Percentiles rank a stretch among this genome's conserved stretches.
phyloP scores from a whole-genome alignment of 2,329 filamentous ascomycete species.

The Colletotrichum gloeosporioides region DNA sequence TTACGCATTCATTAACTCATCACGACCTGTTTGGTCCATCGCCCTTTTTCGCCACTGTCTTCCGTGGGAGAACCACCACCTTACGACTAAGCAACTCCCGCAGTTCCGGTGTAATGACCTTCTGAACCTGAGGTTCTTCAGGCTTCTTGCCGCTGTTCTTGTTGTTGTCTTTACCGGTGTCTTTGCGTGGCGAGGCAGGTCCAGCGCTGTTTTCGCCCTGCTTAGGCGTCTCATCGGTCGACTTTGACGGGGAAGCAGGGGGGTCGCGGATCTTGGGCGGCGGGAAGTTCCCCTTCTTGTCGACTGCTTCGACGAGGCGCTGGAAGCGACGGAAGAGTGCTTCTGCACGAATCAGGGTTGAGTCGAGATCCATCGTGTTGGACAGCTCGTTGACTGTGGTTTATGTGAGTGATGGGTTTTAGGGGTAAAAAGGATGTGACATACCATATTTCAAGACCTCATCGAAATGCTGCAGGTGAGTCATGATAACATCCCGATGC shows the following conservation, averaged over 20 bases:
- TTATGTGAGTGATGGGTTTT: conserved; percentile 9
- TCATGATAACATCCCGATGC: conserved; percentile 95
- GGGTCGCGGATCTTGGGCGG: conserved; percentile 41
- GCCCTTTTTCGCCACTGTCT: conserved; percentile 32
- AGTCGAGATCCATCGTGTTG: conserved; percentile 87
- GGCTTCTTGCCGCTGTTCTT: conserved; percentile 41
- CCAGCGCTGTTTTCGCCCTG: conserved; percentile 27
- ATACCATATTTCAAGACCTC: conserved; percentile 95
- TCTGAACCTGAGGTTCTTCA: conserved; percentile 37
- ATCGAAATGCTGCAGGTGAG: conserved; percentile 91
- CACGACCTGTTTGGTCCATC: neutral
- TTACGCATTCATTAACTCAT: neutral
- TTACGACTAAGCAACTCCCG: conserved; percentile 56
- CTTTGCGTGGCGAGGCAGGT: conserved; percentile 23
- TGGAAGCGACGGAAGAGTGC: conserved; percentile 88
- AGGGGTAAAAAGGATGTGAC: conserved; percentile 32
- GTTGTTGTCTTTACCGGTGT: conserved; percentile 41
- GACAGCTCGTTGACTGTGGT: conserved; percentile 88
- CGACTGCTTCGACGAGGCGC: conserved; percentile 85
- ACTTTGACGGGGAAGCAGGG: conserved; percentile 12
- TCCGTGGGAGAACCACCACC: conserved; percentile 49
- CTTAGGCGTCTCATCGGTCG: neutral
- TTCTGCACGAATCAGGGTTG: conserved; percentile 87
- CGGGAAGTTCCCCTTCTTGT: conserved; percentile 89
- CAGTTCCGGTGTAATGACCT: conserved; percentile 63